phyloP scores from a whole-genome alignment of 2,329 filamentous ascomycete species.

The Tolypocladium inflatum region DNA sequence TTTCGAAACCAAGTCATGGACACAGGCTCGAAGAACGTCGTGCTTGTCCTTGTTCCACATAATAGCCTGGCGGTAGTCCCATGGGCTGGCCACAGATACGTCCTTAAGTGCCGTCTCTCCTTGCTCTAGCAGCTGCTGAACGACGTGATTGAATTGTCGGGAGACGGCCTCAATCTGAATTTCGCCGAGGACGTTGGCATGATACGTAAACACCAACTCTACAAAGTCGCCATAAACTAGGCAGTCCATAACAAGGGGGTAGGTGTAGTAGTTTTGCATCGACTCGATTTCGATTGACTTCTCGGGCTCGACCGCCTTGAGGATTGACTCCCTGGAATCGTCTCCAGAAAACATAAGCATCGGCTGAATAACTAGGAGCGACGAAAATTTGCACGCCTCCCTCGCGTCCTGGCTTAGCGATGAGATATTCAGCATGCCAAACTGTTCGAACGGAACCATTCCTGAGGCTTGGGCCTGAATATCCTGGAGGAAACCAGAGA shows the following conservation, averaged over 20 bases:
- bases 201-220: background rate
- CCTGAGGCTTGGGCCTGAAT: constrained; percentile 2
- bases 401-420: constrained; percentile 6
- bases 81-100: background rate
- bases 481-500: constrained; percentile 8
- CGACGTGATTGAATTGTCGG: background rate
- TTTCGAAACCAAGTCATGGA: constrained; percentile 14
- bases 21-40: background rate
- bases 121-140: background rate
- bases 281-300: background rate
- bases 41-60: background rate
- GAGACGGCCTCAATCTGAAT: background rate
- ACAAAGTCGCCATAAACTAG: background rate
- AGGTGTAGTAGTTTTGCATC: constrained; percentile 3
- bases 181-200: background rate
- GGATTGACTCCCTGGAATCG: background rate
- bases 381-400: constrained; percentile 14
- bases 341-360: background rate
- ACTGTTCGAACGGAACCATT: constrained; percentile 9
- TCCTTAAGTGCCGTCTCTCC: background rate
- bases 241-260: background rate
- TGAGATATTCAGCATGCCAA: constrained; percentile 11
- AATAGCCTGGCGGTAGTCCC: background rate
- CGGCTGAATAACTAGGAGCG: constrained; percentile 15
- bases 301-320: background rate